Conservation (phyloP, 176 grass and related monocot genomes). For the Triticum timopheevii region DNA sequence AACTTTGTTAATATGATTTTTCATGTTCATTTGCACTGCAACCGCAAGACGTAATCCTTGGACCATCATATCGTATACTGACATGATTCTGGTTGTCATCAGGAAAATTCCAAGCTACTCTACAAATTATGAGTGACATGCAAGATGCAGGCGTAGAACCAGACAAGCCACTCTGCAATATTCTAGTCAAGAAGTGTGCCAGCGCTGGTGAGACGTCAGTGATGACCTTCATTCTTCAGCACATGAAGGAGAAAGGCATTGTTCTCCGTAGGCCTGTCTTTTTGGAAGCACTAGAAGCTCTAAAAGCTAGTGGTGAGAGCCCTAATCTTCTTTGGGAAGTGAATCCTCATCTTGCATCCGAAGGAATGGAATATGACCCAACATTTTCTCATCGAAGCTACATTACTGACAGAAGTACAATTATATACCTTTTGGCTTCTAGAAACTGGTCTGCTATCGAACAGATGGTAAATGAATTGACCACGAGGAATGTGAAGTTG, state of each 20-base stretch:
- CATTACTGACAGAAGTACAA: conserved; percentile 51
- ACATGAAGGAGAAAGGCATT: conserved; percentile 71
- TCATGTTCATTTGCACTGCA: conserved; percentile 8
- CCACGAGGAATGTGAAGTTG: conserved; percentile 40
- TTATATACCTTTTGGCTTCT: conserved; percentile 51
- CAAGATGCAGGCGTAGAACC: conserved; percentile 71
- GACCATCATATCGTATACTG: conserved; percentile 26
- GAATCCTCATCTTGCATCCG: conserved; percentile 61
- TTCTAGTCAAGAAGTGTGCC: conserved; percentile 70
- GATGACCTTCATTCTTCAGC: conserved; percentile 59
- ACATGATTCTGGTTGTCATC: conserved; percentile 3
- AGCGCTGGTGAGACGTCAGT: conserved; percentile 56
- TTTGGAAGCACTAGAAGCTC: conserved; percentile 60
- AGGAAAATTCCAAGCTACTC: conserved; percentile 69
- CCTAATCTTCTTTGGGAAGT: conserved; percentile 66
- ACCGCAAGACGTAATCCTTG: not conserved
- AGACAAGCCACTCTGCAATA: conserved; percentile 73
- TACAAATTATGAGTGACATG: conserved; percentile 62
- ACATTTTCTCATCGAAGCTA: conserved; percentile 39
- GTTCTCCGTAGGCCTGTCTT: conserved; percentile 64
- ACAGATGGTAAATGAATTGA: conserved; percentile 40
- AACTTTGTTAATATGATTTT: not conserved
- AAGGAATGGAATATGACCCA: conserved; percentile 51
- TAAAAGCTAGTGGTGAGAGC: conserved; percentile 53
- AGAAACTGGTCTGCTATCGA: conserved; percentile 60